A percentile compares a stretch with the other conserved stretches of the same genome.
Evolutionary conservation across 176 grass and related monocot genomes (phyloP).

Genomic region (Triticum timopheevii): DNA sequence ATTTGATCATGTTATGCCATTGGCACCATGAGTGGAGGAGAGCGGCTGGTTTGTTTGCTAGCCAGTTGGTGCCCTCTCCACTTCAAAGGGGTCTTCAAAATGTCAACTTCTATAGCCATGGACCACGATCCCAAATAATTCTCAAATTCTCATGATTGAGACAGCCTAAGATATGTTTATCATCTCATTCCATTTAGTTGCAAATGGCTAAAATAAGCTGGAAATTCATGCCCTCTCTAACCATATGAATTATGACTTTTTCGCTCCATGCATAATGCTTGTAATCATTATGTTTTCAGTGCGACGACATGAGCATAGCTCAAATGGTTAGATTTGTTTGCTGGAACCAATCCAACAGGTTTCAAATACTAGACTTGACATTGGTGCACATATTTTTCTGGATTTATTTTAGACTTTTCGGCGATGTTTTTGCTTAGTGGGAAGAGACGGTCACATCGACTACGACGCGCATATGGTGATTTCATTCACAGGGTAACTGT

Average conservation of each 20-base stretch:
- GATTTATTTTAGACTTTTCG: no score
- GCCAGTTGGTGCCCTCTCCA: conserved; percentile 5
- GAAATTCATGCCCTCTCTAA: neutral
- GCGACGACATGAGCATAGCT: rapidly evolving
- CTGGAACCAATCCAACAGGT: no score
- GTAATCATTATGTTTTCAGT: neutral
- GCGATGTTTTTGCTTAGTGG: no score
- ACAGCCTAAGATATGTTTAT: neutral
- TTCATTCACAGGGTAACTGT: no score
- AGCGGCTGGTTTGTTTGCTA: neutral
- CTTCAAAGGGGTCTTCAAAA: neutral
- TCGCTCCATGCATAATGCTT: neutral
- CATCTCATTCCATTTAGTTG: neutral
- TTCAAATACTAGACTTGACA: no score
- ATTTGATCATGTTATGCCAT: neutral
- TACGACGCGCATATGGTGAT: no score
- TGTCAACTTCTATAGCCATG: neutral
- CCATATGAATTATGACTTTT: neutral
- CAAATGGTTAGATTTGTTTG: no score
- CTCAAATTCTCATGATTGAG: neutral
- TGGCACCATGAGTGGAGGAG: neutral
- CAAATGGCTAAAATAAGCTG: neutral
- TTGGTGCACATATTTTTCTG: no score
- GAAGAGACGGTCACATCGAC: no score
- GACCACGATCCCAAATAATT: neutral